Percentiles rank a stretch among this genome's conserved stretches.
These are phyloP conservation scores for Harringtonia lauricola DNA, from an alignment of 2,329 filamentous ascomycete species.

Conservation along the genomic window DNA sequence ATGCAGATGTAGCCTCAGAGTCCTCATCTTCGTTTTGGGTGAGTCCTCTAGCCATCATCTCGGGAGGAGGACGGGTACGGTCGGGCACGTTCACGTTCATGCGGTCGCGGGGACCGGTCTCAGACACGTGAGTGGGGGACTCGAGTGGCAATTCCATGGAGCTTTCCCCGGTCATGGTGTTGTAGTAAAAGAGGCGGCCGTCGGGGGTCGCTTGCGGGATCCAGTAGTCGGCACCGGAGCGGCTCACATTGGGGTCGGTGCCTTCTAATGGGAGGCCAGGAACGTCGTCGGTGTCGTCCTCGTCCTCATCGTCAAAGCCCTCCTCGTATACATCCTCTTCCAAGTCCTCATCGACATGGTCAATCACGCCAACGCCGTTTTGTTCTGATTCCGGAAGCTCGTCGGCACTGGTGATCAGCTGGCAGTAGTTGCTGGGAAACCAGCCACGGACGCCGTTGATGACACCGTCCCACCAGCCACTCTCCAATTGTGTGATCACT, in stretches of 20 bases:
- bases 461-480: constrained; percentile 98
- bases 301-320: constrained; percentile 55
- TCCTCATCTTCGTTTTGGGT: constrained; percentile 83
- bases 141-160: constrained; percentile 92
- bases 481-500: constrained; percentile 95
- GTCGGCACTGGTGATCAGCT: constrained; percentile 66
- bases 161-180: constrained; percentile 90
- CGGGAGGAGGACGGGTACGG: constrained; percentile 77
- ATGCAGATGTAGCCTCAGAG: constrained; percentile 72
- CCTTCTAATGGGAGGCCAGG: constrained; percentile 57
- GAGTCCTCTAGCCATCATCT: constrained; percentile 78
- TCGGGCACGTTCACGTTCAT: constrained; percentile 84
- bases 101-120: constrained; percentile 78
- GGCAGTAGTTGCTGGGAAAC: constrained; percentile 99
- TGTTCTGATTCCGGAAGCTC: constrained; percentile 55
- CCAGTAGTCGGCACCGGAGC: constrained; percentile 92
- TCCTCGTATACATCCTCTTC: constrained; percentile 60
- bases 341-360: constrained; percentile 49
- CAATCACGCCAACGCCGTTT: constrained; percentile 39
- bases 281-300: constrained; percentile 33
- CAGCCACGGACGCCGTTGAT: constrained; percentile 94
- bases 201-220: constrained; percentile 94
- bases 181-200: constrained; percentile 93
- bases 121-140: constrained; percentile 67
- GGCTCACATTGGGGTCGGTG: constrained; percentile 43